These are phyloP conservation scores for Rhizoctonia solani DNA, from an alignment of 1,284 basidiomycete genomes.

Conservation along the genomic window DNA sequence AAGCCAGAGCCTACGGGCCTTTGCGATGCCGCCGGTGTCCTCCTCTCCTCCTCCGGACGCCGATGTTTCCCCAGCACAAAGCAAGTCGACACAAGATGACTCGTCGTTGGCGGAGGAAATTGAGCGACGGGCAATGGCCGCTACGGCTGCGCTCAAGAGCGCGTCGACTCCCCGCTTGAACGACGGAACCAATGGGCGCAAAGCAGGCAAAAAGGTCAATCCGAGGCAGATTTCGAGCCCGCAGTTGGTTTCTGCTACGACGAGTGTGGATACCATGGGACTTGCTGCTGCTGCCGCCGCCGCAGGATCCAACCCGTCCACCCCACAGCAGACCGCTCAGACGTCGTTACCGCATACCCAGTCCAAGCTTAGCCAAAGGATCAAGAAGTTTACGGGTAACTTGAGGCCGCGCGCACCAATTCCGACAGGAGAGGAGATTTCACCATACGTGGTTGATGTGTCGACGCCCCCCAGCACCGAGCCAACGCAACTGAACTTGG, in stretches of 20 bases:
- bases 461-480: constrained; percentile 10
- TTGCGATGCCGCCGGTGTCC: constrained; percentile 19
- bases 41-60: neutral
- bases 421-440: constrained; percentile 57
- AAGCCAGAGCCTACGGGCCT: constrained; percentile 29
- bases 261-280: constrained; percentile 74
- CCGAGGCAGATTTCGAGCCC: constrained; percentile 74
- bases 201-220: constrained; percentile 58
- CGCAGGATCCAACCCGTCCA: constrained; percentile 38
- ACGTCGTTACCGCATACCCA: constrained; percentile 44
- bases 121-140: constrained; percentile 35
- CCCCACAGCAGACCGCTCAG: constrained; percentile 46
- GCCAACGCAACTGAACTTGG: neutral
- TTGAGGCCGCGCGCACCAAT: constrained; percentile 61
- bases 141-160: constrained; percentile 40
- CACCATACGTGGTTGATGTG: constrained; percentile 23
- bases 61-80: neutral
- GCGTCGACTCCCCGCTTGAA: constrained; percentile 20
- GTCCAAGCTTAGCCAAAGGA: constrained; percentile 63
- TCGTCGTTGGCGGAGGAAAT: constrained; percentile 36
- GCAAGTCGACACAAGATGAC: neutral
- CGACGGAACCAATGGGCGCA: constrained; percentile 48
- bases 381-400: constrained; percentile 70
- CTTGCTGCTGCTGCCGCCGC: constrained; percentile 52
- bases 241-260: constrained; percentile 69